These are phyloP conservation scores for Metschnikowia dekortorum DNA, from an alignment of 805 yeast species.

Conservation along the genomic window DNA sequence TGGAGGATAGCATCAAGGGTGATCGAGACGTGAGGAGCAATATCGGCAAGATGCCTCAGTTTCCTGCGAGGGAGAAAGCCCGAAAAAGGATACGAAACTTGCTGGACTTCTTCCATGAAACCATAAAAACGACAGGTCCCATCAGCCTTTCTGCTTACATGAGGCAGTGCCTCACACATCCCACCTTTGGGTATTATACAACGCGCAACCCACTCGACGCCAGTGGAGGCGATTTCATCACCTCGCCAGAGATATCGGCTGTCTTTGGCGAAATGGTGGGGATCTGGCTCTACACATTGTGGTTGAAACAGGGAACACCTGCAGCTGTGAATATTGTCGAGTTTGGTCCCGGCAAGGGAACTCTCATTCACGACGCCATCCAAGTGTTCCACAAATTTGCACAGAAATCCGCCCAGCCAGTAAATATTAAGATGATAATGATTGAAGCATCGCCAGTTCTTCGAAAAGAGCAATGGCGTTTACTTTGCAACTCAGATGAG, in stretches of 20 bases:
- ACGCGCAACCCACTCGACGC: conserved; percentile 67
- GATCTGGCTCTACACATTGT: conserved; percentile 57
- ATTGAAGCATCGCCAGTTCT: conserved; percentile 72
- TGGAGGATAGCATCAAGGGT: conserved; percentile 38
- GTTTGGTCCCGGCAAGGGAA: conserved; percentile 85
- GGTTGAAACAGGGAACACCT: conserved; percentile 56
- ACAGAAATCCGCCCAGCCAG: conserved; percentile 16
- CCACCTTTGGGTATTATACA: conserved; percentile 74
- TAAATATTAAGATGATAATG: conserved; percentile 44
- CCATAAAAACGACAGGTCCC: conserved; percentile 71
- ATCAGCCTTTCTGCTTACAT: conserved; percentile 67
- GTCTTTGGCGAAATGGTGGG: conserved; percentile 86
- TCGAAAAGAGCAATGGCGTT: conserved; percentile 49
- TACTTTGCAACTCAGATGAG: conserved; percentile 36
- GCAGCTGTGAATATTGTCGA: conserved; percentile 54
- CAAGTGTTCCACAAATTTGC: conserved; percentile 41
- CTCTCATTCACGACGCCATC: conserved; percentile 65
- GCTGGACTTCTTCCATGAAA: conserved; percentile 40
- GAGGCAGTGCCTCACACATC: conserved; percentile 78
- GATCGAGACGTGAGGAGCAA: conserved; percentile 32
- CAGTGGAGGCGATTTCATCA: conserved; percentile 66
- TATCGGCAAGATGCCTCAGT: conserved; percentile 32
- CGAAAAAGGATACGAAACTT: conserved; percentile 19
- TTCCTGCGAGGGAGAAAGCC: conserved; percentile 23
- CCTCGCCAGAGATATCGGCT: conserved; percentile 84